Conservation (phyloP, 225 moss, liverwort and hornwort genomes). For the Polytrichum commune region DNA sequence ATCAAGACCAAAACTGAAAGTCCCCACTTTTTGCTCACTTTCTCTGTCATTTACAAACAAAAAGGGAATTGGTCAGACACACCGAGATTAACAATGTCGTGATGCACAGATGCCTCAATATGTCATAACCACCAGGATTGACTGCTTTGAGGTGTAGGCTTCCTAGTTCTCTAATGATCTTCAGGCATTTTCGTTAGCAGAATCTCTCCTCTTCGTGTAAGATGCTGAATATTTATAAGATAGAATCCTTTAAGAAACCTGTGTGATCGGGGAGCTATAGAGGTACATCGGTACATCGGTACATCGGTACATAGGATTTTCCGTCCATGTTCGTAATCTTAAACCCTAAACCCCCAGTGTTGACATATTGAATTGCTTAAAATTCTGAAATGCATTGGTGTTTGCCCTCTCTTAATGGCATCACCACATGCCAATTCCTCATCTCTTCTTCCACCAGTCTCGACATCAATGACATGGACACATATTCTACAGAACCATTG, state of each 20-base stretch:
- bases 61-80: not conserved
- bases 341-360: not conserved
- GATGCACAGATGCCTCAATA: not conserved
- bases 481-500: not conserved
- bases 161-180: not conserved
- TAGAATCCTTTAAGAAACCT: not conserved
- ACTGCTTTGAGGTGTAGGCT: not conserved
- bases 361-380: no score
- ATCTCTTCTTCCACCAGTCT: not conserved
- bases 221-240: not conserved
- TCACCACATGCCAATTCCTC: not conserved
- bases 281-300: no score
- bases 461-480: not conserved
- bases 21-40: constrained; percentile 63
- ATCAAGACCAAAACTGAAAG: constrained; percentile 74
- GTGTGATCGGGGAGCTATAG: not conserved
- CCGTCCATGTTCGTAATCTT: not conserved
- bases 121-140: not conserved
- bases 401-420: not conserved
- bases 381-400: no score
- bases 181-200: not conserved
- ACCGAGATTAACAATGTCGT: not conserved
- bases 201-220: not conserved
- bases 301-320: no score
- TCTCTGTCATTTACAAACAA: constrained; percentile 18